phyloP scores from a whole-genome alignment of 805 yeast genomes.

The Ogataea trehaloabstinens region DNA sequence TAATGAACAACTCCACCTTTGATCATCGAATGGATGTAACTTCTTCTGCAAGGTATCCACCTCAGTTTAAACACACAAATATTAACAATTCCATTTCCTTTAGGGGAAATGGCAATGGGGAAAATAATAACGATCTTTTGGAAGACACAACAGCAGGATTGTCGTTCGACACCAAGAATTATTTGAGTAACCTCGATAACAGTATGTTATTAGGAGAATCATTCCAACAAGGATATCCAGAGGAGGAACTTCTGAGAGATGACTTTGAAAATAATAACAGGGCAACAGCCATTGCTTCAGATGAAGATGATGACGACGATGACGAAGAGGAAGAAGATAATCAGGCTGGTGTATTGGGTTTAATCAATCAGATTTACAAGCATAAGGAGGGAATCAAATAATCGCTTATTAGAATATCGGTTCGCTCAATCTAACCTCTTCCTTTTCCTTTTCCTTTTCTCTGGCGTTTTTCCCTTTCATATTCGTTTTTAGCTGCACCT shows the following conservation, averaged over 20 bases:
- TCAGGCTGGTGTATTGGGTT: constrained; percentile 54
- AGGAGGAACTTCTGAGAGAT: constrained; percentile 19
- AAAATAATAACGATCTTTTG: constrained; percentile 16
- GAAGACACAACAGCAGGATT: constrained; percentile 31
- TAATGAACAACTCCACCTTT: constrained; percentile 20
- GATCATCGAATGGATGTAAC: constrained; percentile 12
- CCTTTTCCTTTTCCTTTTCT: constrained; percentile 42
- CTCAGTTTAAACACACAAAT: constrained; percentile 16
- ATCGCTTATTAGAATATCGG: background rate
- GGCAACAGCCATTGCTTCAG: constrained; percentile 13
- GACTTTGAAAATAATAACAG: constrained; percentile 9
- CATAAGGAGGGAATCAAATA: constrained; percentile 33
- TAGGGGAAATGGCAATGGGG: constrained; percentile 7
- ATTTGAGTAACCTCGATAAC: constrained; percentile 25
- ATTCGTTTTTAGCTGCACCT: constrained; percentile 91
- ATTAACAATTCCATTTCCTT: constrained; percentile 18
- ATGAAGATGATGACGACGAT: constrained; percentile 35
- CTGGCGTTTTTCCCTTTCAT: constrained; percentile 78
- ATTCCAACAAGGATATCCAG: constrained; percentile 37
- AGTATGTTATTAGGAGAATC: constrained; percentile 43
- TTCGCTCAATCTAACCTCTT: too few relatives aligned
- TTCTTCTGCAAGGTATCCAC: constrained; percentile 22
- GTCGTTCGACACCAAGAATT: constrained; percentile 21
- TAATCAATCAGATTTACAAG: constrained; percentile 77
- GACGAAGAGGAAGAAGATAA: constrained; percentile 20